Evolutionary conservation across 2,329 filamentous ascomycete species (phyloP).

Genomic region (Sarocladium oryzae): DNA sequence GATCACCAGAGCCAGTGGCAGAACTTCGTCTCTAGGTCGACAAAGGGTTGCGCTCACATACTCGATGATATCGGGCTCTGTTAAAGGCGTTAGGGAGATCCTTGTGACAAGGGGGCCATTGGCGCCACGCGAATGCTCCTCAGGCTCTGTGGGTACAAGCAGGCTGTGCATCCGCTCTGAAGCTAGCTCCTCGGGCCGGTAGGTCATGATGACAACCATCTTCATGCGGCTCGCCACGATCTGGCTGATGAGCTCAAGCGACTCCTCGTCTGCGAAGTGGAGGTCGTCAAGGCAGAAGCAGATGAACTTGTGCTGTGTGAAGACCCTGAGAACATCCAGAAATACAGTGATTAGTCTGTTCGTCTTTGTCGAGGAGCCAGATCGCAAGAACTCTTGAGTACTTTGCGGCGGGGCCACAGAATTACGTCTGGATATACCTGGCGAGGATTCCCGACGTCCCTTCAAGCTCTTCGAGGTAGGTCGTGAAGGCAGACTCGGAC

Average conservation of each 20-base stretch:
- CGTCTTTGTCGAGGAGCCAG: slow-evolving; percentile 52
- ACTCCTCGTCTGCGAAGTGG: slow-evolving; percentile 86
- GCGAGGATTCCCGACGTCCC: slow-evolving; percentile 43
- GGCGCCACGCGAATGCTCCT: slow-evolving; percentile 40
- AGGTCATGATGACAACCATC: slow-evolving; percentile 75
- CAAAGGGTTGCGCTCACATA: slow-evolving; percentile 81
- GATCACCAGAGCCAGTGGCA: slow-evolving; percentile 74
- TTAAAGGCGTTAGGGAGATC: slow-evolving; percentile 66
- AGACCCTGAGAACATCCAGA: slow-evolving; percentile 74
- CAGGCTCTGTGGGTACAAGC: slow-evolving; percentile 46
- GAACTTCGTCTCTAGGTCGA: slow-evolving; percentile 62
- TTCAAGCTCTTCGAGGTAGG: slow-evolving; percentile 12
- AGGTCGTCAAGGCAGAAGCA: slow-evolving; percentile 86
- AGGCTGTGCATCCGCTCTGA: slow-evolving; percentile 48
- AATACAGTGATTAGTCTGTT: slow-evolving; percentile 83
- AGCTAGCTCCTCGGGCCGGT: slow-evolving; percentile 59
- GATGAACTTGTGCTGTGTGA: slow-evolving; percentile 79
- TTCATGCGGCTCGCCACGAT: slow-evolving; percentile 74
- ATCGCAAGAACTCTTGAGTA: slow-evolving; percentile 54
- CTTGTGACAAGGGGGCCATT: slow-evolving; percentile 56
- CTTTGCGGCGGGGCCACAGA: slow-evolving; percentile 38
- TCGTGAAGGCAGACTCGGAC: background rate
- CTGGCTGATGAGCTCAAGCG: slow-evolving; percentile 72
- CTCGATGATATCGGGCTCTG: slow-evolving; percentile 71
- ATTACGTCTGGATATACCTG: slow-evolving; percentile 36